A percentile compares a stretch with the other conserved stretches of the same genome.
phyloP scores from a whole-genome alignment of 2,329 filamentous ascomycete species.

The Colletotrichum sublineola region DNA sequence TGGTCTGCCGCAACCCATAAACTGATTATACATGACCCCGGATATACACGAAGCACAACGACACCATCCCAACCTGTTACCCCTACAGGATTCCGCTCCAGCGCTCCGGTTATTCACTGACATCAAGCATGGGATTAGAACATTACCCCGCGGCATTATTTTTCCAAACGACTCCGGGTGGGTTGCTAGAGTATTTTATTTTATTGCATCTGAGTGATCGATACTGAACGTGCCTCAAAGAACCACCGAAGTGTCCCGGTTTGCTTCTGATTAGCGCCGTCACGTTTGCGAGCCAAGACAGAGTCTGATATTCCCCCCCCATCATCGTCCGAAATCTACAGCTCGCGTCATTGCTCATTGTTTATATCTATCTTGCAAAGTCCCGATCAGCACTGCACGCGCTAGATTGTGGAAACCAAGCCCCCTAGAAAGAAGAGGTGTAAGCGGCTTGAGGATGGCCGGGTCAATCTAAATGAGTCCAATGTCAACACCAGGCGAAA shows the following conservation, averaged over 20 bases:
- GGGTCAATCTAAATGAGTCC: neutral
- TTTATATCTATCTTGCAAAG: neutral
- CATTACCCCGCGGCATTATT: neutral
- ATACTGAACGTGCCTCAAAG: neutral
- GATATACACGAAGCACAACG: neutral
- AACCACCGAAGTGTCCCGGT: neutral
- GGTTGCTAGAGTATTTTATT: neutral
- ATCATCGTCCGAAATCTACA: no score
- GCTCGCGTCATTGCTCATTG: no score
- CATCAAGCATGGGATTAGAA: neutral
- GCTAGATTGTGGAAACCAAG: neutral
- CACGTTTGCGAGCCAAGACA: neutral
- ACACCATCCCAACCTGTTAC: neutral
- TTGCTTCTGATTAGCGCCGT: neutral
- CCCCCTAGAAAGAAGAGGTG: neutral
- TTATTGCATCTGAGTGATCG: neutral
- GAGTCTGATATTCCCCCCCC: neutral
- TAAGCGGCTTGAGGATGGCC: neutral
- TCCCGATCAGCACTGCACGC: neutral
- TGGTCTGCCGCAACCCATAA: neutral
- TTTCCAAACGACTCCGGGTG: neutral
- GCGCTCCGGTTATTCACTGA: neutral
- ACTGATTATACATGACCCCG: no score
- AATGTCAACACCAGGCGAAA: neutral
- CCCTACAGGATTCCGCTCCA: neutral